phyloP scores from a whole-genome alignment of 2,329 filamentous ascomycete species.

The Arthrobotrys sinensis region DNA sequence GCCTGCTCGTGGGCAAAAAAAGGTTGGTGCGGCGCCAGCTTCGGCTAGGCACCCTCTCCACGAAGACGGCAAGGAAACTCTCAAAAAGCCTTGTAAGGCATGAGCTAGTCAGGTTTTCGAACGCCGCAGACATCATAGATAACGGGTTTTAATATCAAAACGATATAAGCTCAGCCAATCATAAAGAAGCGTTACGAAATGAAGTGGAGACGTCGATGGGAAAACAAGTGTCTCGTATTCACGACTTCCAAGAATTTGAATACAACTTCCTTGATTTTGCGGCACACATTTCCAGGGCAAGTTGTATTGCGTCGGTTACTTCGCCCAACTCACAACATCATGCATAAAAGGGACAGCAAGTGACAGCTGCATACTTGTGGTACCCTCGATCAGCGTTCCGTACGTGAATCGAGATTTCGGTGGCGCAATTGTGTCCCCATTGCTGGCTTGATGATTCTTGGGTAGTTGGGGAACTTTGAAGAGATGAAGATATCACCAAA shows the following conservation, averaged over 20 bases:
- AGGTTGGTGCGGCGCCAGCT: conserved; percentile 52
- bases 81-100: conserved; percentile 60
- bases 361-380: conserved; percentile 12
- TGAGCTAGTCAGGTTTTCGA: conserved; percentile 41
- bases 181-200: conserved; percentile 15
- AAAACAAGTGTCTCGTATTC: conserved; percentile 28
- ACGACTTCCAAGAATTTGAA: conserved; percentile 14
- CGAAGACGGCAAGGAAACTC: conserved; percentile 38
- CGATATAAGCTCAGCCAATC: conserved; percentile 49
- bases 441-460: not conserved
- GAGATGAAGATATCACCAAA: not conserved
- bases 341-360: conserved; percentile 9
- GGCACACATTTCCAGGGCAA: conserved; percentile 1
- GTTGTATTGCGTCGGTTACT: conserved; percentile 24
- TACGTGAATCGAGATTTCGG: conserved; percentile 2
- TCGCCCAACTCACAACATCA: conserved; percentile 10
- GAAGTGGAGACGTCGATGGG: conserved; percentile 40
- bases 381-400: not conserved
- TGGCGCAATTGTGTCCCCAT: conserved; percentile 19
- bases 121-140: conserved; percentile 58
- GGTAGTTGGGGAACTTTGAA: conserved; percentile 1
- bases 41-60: conserved; percentile 57
- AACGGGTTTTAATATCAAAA: conserved; percentile 35
- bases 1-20: conserved; percentile 51
- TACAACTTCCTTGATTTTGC: conserved; percentile 46